Evolutionary conservation across 1,284 basidiomycete genomes (phyloP).

Genomic region (Mycena sp.): DNA sequence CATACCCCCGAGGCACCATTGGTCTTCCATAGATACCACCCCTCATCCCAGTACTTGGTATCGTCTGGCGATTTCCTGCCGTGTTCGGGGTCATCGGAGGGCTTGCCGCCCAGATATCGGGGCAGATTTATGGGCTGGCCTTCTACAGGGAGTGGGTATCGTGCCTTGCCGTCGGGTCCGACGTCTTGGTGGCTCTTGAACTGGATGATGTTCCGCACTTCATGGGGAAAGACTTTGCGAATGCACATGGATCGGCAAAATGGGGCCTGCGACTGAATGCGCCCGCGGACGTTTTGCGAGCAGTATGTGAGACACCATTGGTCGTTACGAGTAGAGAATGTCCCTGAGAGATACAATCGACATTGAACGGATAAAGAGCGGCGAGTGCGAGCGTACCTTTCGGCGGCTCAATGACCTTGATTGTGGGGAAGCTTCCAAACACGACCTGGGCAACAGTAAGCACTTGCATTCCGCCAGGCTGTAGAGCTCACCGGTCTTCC

Average conservation of each 20-base stretch:
- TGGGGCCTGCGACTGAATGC: conserved; percentile 63
- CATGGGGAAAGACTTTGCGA: conserved; percentile 76
- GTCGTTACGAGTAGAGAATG: conserved; percentile 28
- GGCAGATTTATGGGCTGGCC: conserved; percentile 63
- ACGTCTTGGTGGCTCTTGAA: conserved; percentile 53
- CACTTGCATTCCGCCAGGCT: conserved; percentile 27
- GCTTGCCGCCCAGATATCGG: conserved; percentile 51
- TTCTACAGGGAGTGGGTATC: conserved; percentile 68
- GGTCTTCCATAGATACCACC: conserved; percentile 78
- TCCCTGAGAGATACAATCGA: conserved; percentile 9
- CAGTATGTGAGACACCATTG: conserved; percentile 78
- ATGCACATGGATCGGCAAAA: conserved; percentile 74
- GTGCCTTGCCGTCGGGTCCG: conserved; percentile 52
- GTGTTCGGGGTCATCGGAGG: conserved; percentile 30
- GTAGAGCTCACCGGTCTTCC: conserved; percentile 5
- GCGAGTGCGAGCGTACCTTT: conserved; percentile 44
- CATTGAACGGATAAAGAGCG: not conserved
- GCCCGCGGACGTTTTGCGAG: conserved; percentile 69
- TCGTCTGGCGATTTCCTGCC: conserved; percentile 38
- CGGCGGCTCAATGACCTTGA: conserved; percentile 58
- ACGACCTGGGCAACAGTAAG: conserved; percentile 41
- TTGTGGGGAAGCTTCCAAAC: conserved; percentile 56
- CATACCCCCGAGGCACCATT: conserved; percentile 60
- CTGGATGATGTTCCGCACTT: conserved; percentile 66
- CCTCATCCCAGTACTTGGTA: conserved; percentile 72